phyloP scores from a whole-genome alignment of 495 filamentous ascomycete species.

The Trichoderma erinaceum region DNA sequence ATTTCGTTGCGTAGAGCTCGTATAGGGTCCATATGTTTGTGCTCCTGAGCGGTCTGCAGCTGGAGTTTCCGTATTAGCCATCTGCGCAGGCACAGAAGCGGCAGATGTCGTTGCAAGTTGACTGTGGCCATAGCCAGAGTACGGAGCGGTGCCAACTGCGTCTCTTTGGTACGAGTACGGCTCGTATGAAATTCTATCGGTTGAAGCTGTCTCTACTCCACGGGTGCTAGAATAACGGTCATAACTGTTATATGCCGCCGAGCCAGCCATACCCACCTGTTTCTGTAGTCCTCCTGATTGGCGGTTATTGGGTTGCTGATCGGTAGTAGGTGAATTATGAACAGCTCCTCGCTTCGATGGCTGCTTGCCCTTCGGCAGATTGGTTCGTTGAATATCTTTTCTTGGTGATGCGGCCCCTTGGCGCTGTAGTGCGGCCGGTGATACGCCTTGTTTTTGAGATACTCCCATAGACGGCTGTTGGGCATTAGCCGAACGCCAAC shows the following conservation, averaged over 20 bases:
- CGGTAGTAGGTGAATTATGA: background rate
- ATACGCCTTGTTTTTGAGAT: background rate
- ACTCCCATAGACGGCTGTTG: background rate
- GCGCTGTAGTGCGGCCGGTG: background rate
- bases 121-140: background rate
- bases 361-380: background rate
- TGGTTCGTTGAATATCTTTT: background rate
- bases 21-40: background rate
- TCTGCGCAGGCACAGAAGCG: background rate
- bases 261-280: background rate
- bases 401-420: background rate
- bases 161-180: conserved; percentile 15
- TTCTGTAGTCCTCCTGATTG: background rate
- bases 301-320: background rate
- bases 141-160: background rate
- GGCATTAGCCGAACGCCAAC: background rate
- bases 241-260: conserved; percentile 12
- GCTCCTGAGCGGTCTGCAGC: background rate
- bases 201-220: background rate
- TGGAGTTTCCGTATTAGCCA: background rate
- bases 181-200: conserved; percentile 15
- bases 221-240: conserved; percentile 7
- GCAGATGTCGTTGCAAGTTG: background rate
- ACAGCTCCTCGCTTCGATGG: background rate
- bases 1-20: background rate